phyloP scores from a whole-genome alignment of 192 early-diverging fungal genomes.

The Umbelopsis ramanniana region DNA sequence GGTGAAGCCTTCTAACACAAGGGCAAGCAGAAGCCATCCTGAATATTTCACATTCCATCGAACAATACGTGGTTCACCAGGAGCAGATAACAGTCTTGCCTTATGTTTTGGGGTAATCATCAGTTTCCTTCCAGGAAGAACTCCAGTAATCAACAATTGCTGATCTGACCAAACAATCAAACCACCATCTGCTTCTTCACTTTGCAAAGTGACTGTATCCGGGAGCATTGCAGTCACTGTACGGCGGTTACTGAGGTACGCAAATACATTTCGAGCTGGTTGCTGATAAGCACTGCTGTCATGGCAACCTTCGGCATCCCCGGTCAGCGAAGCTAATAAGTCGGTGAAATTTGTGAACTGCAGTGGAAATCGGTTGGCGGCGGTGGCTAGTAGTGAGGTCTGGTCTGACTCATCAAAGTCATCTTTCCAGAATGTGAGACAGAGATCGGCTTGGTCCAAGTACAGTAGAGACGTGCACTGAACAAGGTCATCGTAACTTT shows the following conservation, averaged over 20 bases:
- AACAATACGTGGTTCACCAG: conserved; percentile 12
- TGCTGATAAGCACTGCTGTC: not conserved
- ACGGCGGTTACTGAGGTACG: conserved; percentile 6
- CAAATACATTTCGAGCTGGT: conserved; percentile 30
- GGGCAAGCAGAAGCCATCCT: conserved; percentile 28
- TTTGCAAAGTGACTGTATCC: conserved; percentile 4
- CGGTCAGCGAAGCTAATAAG: conserved; percentile 25
- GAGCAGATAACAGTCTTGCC: conserved; percentile 11
- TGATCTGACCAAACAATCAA: conserved; percentile 1
- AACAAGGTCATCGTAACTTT: conserved; percentile 25
- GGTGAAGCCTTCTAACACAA: conserved; percentile 20
- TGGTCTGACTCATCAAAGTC: conserved; percentile 16
- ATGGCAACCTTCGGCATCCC: not conserved
- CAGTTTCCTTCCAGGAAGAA: conserved; percentile 3
- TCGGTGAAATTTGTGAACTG: conserved; percentile 25
- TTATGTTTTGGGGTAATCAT: conserved; percentile 22
- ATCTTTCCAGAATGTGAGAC: conserved; percentile 30
- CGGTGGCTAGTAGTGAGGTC: conserved; percentile 20
- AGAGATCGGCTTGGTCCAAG: conserved; percentile 24
- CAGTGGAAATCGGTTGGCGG: conserved; percentile 30
- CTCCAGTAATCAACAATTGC: not conserved
- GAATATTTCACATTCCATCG: conserved; percentile 30
- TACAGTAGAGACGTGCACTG: conserved; percentile 9
- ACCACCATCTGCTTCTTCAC: not conserved
- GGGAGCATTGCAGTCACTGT: conserved; percentile 23